Percentiles rank a stretch among this genome's conserved stretches.
Conservation (phyloP, 2,329 filamentous ascomycete species). For the Alternaria longipes region DNA sequence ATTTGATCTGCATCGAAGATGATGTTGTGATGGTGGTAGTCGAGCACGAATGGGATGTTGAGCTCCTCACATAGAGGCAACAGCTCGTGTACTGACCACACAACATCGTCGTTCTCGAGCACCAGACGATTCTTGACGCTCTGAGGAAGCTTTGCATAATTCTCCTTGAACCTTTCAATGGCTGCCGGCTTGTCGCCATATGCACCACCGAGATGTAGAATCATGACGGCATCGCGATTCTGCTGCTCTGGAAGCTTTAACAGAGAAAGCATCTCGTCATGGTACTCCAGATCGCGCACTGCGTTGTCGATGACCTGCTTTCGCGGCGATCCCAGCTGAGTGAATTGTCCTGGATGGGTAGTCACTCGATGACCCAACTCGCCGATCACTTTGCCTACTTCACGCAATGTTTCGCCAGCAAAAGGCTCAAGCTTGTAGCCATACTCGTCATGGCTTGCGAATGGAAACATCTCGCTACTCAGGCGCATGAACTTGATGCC, state of each 20-base stretch:
- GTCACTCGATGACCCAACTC: slow-evolving; percentile 85
- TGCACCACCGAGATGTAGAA: slow-evolving; percentile 89
- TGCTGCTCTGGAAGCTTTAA: slow-evolving; percentile 79
- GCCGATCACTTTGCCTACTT: slow-evolving; percentile 78
- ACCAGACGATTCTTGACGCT: slow-evolving; percentile 83
- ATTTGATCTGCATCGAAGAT: slow-evolving; percentile 77
- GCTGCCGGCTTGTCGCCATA: slow-evolving; percentile 88
- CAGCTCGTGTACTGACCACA: slow-evolving; percentile 90
- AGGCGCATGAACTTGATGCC: slow-evolving; percentile 92
- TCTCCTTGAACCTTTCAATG: slow-evolving; percentile 77
- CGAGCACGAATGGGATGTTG: slow-evolving; percentile 91
- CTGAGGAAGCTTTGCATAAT: slow-evolving; percentile 73
- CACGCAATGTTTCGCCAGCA: slow-evolving; percentile 77
- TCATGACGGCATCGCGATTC: slow-evolving; percentile 89
- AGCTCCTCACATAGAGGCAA: slow-evolving; percentile 90
- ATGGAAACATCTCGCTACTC: slow-evolving; percentile 96
- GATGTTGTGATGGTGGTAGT: slow-evolving; percentile 97
- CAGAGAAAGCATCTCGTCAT: slow-evolving; percentile 82
- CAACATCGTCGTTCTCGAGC: slow-evolving; percentile 93
- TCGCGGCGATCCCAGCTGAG: slow-evolving; percentile 86
- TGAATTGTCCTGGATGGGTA: slow-evolving; percentile 89
- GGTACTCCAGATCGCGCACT: slow-evolving; percentile 84
- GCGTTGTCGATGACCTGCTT: slow-evolving; percentile 78
- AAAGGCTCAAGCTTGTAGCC: slow-evolving; percentile 88
- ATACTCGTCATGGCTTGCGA: slow-evolving; percentile 86